Conservation (phyloP, 2,329 filamentous ascomycete species). For the Sporothrix pseudoabietina region DNA sequence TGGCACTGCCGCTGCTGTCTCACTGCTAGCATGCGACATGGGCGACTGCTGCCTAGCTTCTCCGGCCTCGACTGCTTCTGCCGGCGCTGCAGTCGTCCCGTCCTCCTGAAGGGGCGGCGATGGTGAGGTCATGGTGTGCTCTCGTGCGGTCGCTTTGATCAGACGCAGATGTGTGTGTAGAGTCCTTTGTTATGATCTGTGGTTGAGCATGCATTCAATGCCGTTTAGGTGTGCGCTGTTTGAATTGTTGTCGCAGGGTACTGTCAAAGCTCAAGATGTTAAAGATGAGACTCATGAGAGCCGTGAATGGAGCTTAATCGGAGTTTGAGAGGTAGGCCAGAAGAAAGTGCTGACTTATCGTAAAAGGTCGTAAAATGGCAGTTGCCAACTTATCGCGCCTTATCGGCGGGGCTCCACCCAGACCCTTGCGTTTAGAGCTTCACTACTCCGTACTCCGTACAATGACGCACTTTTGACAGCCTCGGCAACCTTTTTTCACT, state of each 20-base stretch:
- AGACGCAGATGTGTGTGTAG: background rate
- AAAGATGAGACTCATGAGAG: too few relatives aligned
- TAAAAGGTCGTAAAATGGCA: background rate
- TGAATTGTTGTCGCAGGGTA: too few relatives aligned
- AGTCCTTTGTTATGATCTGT: background rate
- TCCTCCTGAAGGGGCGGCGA: background rate
- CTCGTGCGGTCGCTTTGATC: background rate
- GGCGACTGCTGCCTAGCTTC: background rate
- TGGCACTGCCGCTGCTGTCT: background rate
- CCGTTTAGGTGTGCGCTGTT: too few relatives aligned
- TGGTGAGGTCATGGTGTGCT: background rate
- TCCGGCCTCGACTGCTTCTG: background rate
- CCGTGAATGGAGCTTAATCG: background rate
- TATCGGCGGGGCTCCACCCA: background rate
- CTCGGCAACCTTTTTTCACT: background rate
- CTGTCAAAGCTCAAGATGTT: too few relatives aligned
- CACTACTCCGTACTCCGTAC: background rate
- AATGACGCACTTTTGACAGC: background rate
- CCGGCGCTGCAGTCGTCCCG: background rate
- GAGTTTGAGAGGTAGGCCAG: background rate
- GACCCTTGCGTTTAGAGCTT: background rate
- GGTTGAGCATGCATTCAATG: too few relatives aligned
- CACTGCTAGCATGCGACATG: constrained; percentile 9
- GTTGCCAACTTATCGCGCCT: background rate
- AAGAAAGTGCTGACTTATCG: constrained; percentile 3